Evolutionary conservation across 2,329 filamentous ascomycete genomes (phyloP), one percentile per base, ranked within the genome.

Genomic region (Pseudophaeomoniella oleicola): DNA sequence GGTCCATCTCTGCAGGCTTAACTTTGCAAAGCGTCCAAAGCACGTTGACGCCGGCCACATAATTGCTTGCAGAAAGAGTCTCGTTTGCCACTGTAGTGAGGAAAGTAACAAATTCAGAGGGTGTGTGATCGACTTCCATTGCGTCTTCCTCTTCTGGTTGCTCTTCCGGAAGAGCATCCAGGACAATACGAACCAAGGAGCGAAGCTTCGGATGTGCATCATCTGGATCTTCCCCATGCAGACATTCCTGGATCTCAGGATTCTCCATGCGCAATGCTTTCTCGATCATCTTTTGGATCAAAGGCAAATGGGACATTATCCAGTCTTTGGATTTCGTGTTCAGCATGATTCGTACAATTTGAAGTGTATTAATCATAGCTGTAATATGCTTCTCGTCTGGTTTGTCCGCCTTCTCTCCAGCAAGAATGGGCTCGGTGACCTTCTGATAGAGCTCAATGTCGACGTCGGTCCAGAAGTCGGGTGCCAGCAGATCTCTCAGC

Each of bases 371-470:
- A 60, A 98, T 76, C 58, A 94, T 88, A 43, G 80, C 78, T 1
- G 83, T 92, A 30, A 81, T 71, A 50, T 87, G 86, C 55, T 85
- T 86, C 30, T 87, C 81, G 43, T 87, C 79, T n/a, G 70, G 72
- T 49, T 83, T 82, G 35, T 85, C 80, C 38, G 82, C 78, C 57
- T 85, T 87, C 6, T 96, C 90, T 35, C 81, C 78, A 2, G 80
- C 76, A 10, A 94, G 63, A 38, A 94, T 81, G 30, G 83, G 75
- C 44, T 94, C 87, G 0, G 86, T 90, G 38, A 88, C 80, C 49
- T 90, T 92, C 3, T 82, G 80, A 49, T 94, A 90, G 44, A 96
- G 67, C 49, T 96, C 88, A 14, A 96, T 70, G 35, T 94, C 86
- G 19, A 94, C 66, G 50, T 96, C 87, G 22, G 78, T 81, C 92